phyloP scores from a whole-genome alignment of 2,329 filamentous ascomycete species.

The Akanthomyces muscarius region DNA sequence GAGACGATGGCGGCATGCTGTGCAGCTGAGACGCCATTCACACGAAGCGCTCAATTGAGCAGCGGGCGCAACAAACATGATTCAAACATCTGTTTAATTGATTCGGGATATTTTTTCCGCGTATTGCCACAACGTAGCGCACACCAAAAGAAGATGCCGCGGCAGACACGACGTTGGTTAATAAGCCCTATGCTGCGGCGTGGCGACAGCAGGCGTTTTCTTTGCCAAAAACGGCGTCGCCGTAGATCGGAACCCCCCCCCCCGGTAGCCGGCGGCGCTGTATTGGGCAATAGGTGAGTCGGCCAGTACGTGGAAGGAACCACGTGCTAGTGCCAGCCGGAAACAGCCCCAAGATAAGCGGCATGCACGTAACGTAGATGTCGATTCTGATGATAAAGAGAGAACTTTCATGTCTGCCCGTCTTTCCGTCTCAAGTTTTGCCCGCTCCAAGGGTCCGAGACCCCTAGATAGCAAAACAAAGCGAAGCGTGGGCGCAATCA shows the following conservation, averaged over 20 bases:
- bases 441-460: not conserved
- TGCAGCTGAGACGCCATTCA: not conserved
- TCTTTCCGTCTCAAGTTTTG: not conserved
- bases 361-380: not conserved
- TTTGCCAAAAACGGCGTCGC: constrained; percentile 16
- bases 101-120: not conserved
- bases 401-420: not conserved
- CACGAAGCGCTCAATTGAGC: not conserved
- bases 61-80: not conserved
- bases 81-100: not conserved
- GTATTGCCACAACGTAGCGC: not conserved
- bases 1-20: not conserved
- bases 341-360: no score
- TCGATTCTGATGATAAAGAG: not conserved
- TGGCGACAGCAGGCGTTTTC: not conserved
- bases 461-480: not conserved
- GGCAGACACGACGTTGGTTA: not conserved
- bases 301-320: no score
- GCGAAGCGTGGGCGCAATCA: constrained; percentile 1
- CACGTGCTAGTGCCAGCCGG: no score
- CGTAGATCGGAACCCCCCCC: constrained; percentile 15
- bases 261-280: not conserved
- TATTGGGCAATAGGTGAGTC: not conserved
- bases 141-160: no score
- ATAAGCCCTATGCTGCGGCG: not conserved